phyloP scores from a whole-genome alignment of 192 early-diverging fungal species.

The Chytriomyces confervae region DNA sequence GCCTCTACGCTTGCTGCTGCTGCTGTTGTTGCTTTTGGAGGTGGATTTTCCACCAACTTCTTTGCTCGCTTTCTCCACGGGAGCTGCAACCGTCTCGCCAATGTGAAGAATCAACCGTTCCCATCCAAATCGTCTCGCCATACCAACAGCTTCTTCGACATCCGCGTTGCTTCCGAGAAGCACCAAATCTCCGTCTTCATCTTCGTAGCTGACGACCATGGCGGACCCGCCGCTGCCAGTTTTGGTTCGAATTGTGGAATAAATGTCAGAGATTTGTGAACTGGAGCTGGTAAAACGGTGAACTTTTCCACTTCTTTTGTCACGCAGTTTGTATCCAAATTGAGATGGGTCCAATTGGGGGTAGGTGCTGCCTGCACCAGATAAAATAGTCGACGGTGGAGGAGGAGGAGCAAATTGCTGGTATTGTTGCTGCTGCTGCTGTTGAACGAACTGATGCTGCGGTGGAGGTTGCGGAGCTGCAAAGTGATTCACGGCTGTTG shows the following conservation, averaged over 20 bases:
- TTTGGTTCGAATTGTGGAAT: constrained; percentile 21
- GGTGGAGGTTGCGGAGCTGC: neutral
- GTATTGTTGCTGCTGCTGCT: neutral
- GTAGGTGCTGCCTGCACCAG: neutral
- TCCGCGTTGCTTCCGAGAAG: constrained; percentile 78
- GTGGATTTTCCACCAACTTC: neutral
- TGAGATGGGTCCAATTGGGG: constrained; percentile 12
- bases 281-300: constrained; percentile 46
- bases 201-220: constrained; percentile 64
- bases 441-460: neutral
- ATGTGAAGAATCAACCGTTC: constrained; percentile 74
- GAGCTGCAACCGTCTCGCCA: neutral
- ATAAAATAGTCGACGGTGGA: constrained; percentile 16
- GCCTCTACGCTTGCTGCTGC: neutral
- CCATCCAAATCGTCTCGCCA: constrained; percentile 79
- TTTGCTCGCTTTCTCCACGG: neutral
- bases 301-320: constrained; percentile 34
- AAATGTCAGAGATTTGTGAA: constrained; percentile 21
- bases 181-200: constrained; percentile 91
- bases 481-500: neutral
- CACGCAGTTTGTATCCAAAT: constrained; percentile 49
- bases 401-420: neutral
- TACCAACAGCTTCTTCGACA: constrained; percentile 80
- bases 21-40: neutral
- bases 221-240: constrained; percentile 11